Evolutionary conservation across 225 moss, liverwort and hornwort species (phyloP).

Genomic region (Bryoerythrophyllum caledonicum): DNA sequence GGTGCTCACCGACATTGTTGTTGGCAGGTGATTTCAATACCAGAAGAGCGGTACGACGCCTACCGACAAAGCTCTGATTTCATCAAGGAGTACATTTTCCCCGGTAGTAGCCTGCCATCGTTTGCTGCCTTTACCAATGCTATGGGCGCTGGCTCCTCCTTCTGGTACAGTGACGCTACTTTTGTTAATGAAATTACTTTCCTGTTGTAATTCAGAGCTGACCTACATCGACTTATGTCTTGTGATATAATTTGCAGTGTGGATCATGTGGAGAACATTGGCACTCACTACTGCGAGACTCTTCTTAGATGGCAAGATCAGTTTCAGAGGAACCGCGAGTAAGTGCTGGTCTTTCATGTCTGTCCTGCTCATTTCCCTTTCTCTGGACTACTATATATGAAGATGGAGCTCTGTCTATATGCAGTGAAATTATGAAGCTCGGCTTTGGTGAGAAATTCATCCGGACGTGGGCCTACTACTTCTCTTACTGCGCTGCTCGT

Average conservation of each 20-base stretch:
- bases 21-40: constrained; percentile 62
- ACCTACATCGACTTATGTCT: background rate
- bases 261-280: constrained; percentile 82
- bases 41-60: constrained; percentile 75
- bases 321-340: constrained; percentile 57
- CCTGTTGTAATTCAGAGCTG: background rate
- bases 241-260: constrained; percentile 28
- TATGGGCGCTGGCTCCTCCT: constrained; percentile 64
- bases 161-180: constrained; percentile 35
- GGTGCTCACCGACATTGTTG: background rate
- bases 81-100: constrained; percentile 85
- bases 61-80: constrained; percentile 79
- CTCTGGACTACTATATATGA: background rate
- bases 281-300: constrained; percentile 67
- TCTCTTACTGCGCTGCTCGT: constrained; percentile 71
- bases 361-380: background rate
- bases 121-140: constrained; percentile 51
- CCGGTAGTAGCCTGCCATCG: constrained; percentile 68
- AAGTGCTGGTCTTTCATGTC: background rate
- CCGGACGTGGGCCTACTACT: constrained; percentile 78
- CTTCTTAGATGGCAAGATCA: constrained; percentile 68
- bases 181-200: background rate
- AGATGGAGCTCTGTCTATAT: background rate
- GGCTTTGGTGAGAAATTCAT: constrained; percentile 77
- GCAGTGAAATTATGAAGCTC: constrained; percentile 62